A percentile compares a stretch with the other conserved stretches of the same genome.
phyloP scores from a whole-genome alignment of 163 green algal genomes.

The Volvox carteri region DNA sequence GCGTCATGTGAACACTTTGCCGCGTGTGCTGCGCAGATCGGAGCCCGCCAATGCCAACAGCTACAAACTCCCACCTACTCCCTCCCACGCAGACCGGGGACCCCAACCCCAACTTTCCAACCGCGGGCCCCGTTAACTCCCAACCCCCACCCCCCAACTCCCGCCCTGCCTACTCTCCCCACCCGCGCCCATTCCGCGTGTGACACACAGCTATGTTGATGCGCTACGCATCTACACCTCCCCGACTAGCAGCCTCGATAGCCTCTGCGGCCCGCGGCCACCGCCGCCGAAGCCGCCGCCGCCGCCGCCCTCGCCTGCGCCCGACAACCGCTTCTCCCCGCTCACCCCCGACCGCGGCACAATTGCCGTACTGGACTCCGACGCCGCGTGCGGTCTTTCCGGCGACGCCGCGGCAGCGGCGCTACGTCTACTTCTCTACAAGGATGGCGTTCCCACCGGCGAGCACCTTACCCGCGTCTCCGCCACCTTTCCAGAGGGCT shows the following conservation, averaged over 20 bases:
- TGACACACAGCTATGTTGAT: conserved; percentile 43
- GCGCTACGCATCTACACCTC: conserved; percentile 32
- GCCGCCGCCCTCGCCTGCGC: not conserved
- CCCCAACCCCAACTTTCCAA: too few species aligned
- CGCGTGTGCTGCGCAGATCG: too few species aligned
- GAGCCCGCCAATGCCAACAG: too few species aligned
- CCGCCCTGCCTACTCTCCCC: not conserved
- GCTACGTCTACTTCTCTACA: conserved; percentile 31
- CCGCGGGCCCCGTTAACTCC: too few species aligned
- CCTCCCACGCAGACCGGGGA: too few species aligned
- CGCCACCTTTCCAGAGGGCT: not conserved
- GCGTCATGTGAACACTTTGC: too few species aligned
- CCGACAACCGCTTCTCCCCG: conserved; percentile 44
- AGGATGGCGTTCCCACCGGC: not conserved
- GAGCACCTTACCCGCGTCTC: not conserved
- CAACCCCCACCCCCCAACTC: not conserved
- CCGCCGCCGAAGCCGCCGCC: conserved; percentile 4
- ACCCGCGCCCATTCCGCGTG: not conserved
- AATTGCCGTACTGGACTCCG: conserved; percentile 28
- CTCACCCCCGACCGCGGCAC: conserved; percentile 27
- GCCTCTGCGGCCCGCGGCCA: conserved; percentile 19
- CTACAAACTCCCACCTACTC: too few species aligned
- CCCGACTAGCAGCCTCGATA: not conserved
- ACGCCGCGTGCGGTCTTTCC: conserved; percentile 14
- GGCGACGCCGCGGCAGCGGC: not conserved